A percentile compares a stretch with the other conserved stretches of the same genome.
Evolutionary conservation across 73 alveolate genomes (phyloP).

Genomic region (Tetrahymena elliotti): DNA sequence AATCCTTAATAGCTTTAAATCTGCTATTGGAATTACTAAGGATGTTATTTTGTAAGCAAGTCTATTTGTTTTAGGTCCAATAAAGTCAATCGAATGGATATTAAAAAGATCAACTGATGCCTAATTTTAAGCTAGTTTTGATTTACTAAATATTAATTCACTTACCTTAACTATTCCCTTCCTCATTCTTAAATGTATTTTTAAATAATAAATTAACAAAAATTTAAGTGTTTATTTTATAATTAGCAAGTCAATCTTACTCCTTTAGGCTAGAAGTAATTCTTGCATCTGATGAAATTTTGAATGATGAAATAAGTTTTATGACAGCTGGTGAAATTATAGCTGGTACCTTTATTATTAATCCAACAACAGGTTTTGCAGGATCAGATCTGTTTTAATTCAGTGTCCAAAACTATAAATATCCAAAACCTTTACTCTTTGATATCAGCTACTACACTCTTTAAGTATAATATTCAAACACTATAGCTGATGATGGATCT

Average conservation of each 20-base stretch:
- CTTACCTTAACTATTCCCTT: neutral
- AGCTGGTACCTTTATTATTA: neutral
- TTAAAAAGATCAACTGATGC: neutral
- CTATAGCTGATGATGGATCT: neutral
- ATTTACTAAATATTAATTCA: neutral
- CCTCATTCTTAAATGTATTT: neutral
- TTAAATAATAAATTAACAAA: too few species aligned
- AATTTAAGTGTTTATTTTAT: neutral
- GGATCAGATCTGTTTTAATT: neutral
- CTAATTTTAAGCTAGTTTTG: neutral
- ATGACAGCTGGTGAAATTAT: neutral
- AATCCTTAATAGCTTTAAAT: neutral
- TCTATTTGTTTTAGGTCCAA: neutral
- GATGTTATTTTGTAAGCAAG: neutral
- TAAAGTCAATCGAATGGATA: neutral
- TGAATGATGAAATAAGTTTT: neutral
- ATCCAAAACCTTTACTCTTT: neutral
- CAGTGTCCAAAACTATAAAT: neutral
- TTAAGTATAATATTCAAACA: neutral
- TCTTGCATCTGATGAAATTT: neutral
- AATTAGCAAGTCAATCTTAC: neutral
- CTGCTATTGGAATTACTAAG: neutral
- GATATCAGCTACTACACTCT: neutral
- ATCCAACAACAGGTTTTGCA: neutral
- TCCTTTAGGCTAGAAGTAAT: neutral